phyloP scores from a whole-genome alignment of 805 yeast species.

The Wickerhamomyces silvicola region DNA sequence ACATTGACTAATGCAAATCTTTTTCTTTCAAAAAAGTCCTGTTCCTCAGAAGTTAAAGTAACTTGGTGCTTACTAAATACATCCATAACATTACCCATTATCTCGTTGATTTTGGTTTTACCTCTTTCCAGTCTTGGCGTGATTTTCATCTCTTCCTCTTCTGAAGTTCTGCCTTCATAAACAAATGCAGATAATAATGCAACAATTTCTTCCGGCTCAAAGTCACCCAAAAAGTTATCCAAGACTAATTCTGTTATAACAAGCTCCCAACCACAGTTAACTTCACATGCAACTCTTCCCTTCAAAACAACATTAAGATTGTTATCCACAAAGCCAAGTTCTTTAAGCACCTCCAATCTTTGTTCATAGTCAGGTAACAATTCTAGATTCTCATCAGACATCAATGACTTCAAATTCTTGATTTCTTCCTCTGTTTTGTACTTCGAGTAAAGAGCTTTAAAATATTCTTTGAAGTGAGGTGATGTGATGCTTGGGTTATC shows the following conservation, averaged over 20 bases:
- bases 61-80: conserved; percentile 67
- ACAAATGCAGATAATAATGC: conserved; percentile 89
- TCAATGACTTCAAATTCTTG: conserved; percentile 46
- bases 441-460: conserved; percentile 38
- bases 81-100: conserved; percentile 54
- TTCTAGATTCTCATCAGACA: conserved; percentile 85
- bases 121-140: conserved; percentile 82
- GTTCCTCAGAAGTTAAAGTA: conserved; percentile 74
- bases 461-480: conserved; percentile 39
- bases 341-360: conserved; percentile 68
- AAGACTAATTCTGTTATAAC: conserved; percentile 82
- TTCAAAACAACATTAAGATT: conserved; percentile 73
- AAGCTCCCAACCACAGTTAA: conserved; percentile 87
- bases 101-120: conserved; percentile 56
- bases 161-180: conserved; percentile 69
- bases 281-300: conserved; percentile 92
- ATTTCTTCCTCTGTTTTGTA: conserved; percentile 44
- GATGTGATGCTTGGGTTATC: conserved; percentile 27
- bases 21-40: conserved; percentile 72
- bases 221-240: conserved; percentile 88
- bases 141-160: conserved; percentile 51
- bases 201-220: conserved; percentile 95
- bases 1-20: conserved; percentile 89
- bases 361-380: conserved; percentile 91
- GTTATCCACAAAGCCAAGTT: conserved; percentile 75